These are phyloP conservation scores for Babesia sp. DNA, from an alignment of 169 alveolate species.

Conservation along the genomic window DNA sequence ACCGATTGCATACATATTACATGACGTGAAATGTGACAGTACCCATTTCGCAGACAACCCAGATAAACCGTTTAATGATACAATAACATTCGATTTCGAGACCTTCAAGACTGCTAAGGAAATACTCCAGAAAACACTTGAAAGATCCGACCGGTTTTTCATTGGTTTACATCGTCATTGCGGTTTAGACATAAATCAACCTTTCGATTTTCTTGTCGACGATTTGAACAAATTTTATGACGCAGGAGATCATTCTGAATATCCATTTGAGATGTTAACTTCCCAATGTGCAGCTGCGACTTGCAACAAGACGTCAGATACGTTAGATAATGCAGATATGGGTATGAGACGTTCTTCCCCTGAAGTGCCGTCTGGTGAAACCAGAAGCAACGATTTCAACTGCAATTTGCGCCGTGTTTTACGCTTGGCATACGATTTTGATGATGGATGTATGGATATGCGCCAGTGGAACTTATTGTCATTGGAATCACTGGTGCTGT, in stretches of 20 bases:
- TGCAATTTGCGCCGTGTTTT: background rate
- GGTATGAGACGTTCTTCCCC: background rate
- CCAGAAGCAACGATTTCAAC: background rate
- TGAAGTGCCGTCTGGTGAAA: background rate
- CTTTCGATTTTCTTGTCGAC: slow-evolving; percentile 2
- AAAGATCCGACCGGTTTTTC: slow-evolving; percentile 9
- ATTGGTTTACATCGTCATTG: background rate
- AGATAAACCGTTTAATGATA: background rate
- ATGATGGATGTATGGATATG: slow-evolving; percentile 36
- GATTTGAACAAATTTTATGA: background rate
- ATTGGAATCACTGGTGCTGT: slow-evolving; percentile 40
- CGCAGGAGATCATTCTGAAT: background rate
- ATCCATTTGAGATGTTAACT: slow-evolving; percentile 29
- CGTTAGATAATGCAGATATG: background rate
- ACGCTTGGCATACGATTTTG: slow-evolving; percentile 8
- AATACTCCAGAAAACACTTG: slow-evolving; percentile 4
- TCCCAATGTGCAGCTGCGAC: background rate
- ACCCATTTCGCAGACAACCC: slow-evolving; percentile 7
- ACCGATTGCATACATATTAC: background rate
- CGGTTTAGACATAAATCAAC: background rate
- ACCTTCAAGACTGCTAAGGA: slow-evolving; percentile 12
- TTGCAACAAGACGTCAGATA: background rate
- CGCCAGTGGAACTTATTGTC: slow-evolving; percentile 55
- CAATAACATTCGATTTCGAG: slow-evolving; percentile 3
- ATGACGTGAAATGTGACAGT: background rate